A percentile compares a stretch with the other conserved stretches of the same genome.
These are phyloP conservation scores for Lodderomyces margitis DNA, from an alignment of 1,139 yeast species.

Conservation along the genomic window DNA sequence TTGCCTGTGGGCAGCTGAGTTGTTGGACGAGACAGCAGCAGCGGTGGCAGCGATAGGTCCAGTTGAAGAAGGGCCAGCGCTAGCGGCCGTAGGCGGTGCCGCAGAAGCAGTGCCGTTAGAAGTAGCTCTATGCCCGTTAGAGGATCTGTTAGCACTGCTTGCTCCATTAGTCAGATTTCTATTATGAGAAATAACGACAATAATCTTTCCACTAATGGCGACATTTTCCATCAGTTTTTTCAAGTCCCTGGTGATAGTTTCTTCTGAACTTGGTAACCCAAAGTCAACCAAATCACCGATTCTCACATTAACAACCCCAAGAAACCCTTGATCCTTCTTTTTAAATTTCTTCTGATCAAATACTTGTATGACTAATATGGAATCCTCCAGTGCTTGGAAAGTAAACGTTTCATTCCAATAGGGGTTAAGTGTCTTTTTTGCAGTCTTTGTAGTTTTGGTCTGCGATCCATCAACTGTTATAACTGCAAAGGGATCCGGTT, in stretches of 20 bases:
- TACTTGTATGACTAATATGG: constrained; percentile 87
- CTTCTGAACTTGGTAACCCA: constrained; percentile 57
- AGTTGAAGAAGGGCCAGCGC: constrained; percentile 8
- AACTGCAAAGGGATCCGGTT: constrained; percentile 98
- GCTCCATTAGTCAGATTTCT: constrained; percentile 12
- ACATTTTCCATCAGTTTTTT: constrained; percentile 89
- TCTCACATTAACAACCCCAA: constrained; percentile 92
- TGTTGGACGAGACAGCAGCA: constrained; percentile 16
- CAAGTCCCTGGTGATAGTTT: constrained; percentile 89
- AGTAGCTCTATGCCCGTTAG: constrained; percentile 2
- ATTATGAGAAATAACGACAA: constrained; percentile 64
- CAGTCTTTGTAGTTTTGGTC: constrained; percentile 91
- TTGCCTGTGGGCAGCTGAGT: constrained; percentile 46
- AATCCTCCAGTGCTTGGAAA: constrained; percentile 74
- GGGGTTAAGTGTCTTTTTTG: constrained; percentile 91
- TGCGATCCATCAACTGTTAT: constrained; percentile 95
- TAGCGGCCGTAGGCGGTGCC: constrained; percentile 14
- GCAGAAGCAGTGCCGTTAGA: constrained; percentile 9
- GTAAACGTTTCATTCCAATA: constrained; percentile 95
- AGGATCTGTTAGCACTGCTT: constrained; percentile 4
- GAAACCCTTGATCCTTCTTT: constrained; percentile 97
- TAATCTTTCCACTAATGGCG: constrained; percentile 88
- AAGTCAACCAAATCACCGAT: constrained; percentile 88
- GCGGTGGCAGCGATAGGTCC: constrained; percentile 17
- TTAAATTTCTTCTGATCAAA: constrained; percentile 97